Evolutionary conservation across 2,329 filamentous ascomycete species (phyloP).

Genomic region (Botrytis aclada): DNA sequence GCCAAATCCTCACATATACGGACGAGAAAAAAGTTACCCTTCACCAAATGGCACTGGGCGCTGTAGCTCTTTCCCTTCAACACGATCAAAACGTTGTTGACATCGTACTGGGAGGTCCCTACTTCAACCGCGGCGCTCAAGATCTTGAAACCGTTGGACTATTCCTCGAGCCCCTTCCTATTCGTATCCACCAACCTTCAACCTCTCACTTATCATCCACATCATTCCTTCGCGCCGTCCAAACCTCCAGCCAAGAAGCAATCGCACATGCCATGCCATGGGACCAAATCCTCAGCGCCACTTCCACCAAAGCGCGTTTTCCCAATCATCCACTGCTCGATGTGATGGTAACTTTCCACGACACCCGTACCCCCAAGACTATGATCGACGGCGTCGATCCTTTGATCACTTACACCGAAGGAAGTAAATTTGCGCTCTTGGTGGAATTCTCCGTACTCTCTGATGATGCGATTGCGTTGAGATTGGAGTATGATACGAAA

Average conservation of each 20-base stretch:
- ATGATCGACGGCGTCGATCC: neutral
- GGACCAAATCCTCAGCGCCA: slow-evolving; percentile 33
- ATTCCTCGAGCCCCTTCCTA: slow-evolving; percentile 18
- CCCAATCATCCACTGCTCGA: slow-evolving; percentile 31
- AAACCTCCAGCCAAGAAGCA: slow-evolving; percentile 29
- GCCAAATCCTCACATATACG: neutral
- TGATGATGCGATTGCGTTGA: neutral
- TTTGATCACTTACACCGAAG: slow-evolving; percentile 6
- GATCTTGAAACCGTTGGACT: slow-evolving; percentile 30
- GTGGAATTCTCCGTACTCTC: neutral
- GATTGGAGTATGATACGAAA: slow-evolving; percentile 6
- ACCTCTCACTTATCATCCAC: neutral
- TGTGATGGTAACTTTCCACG: slow-evolving; percentile 32
- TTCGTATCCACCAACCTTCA: neutral
- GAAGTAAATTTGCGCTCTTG: slow-evolving; percentile 10
- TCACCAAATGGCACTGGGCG: slow-evolving; percentile 21
- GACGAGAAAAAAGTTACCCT: slow-evolving; percentile 12
- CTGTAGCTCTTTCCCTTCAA: slow-evolving; percentile 14
- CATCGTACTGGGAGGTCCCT: slow-evolving; percentile 35
- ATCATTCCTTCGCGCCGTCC: slow-evolving; percentile 22
- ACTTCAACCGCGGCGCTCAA: slow-evolving; percentile 32
- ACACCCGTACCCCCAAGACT: slow-evolving; percentile 2
- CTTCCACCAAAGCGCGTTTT: slow-evolving; percentile 19
- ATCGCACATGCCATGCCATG: slow-evolving; percentile 37
- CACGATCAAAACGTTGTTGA: slow-evolving; percentile 21